Percentiles rank a stretch among this genome's conserved stretches.
phyloP scores from a whole-genome alignment of 169 alveolate genomes.

The Eimeria falciformis region DNA sequence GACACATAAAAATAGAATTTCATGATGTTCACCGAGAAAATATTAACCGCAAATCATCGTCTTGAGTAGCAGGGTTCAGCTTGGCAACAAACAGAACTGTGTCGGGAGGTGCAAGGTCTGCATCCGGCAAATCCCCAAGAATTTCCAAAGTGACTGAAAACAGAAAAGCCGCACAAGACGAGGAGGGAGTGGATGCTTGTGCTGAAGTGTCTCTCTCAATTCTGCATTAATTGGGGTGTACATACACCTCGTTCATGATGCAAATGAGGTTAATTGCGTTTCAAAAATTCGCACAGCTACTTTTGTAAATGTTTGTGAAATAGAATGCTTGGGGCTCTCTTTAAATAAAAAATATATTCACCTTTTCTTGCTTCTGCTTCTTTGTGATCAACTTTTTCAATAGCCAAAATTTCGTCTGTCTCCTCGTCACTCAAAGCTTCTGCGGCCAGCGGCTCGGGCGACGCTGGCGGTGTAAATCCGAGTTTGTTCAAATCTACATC shows the following conservation, averaged over 20 bases:
- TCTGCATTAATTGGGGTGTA: not conserved
- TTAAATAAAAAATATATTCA: not conserved
- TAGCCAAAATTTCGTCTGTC: conserved; percentile 65
- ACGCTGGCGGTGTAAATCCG: conserved; percentile 39
- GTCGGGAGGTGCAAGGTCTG: conserved; percentile 99
- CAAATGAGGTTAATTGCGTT: not conserved
- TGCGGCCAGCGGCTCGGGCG: conserved; percentile 72
- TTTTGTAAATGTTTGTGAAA: no score
- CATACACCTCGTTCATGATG: not conserved
- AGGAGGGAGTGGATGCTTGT: not conserved
- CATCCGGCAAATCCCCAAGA: conserved; percentile 98
- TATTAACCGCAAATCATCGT: conserved; percentile 96
- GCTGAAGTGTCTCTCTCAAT: no score
- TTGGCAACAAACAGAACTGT: conserved; percentile 98
- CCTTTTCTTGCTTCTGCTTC: conserved; percentile 82
- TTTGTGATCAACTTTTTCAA: conserved; percentile 78
- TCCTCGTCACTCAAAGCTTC: conserved; percentile 68
- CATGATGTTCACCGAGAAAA: conserved; percentile 85
- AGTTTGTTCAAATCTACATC: not conserved
- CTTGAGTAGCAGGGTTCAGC: conserved; percentile 98
- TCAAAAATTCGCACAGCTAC: no score
- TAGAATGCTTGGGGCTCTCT: not conserved
- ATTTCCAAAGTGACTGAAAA: conserved; percentile 96
- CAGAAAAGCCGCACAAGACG: not conserved
- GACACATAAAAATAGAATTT: no score